Base-by-base conservation (phyloP, 1,139 yeast genomes). In the Blastobotrys ciferrii region DNA sequence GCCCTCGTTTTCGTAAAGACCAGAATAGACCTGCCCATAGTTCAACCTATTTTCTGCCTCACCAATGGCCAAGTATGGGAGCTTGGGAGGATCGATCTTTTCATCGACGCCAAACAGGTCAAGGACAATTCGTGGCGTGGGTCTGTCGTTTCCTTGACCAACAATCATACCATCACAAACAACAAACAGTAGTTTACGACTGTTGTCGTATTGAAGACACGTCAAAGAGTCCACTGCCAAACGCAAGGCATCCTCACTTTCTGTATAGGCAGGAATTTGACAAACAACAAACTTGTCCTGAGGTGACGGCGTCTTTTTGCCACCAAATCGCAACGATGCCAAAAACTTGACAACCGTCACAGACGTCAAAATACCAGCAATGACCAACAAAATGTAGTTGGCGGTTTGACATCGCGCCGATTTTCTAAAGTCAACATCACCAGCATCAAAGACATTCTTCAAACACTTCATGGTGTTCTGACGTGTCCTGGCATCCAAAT, bases 201-300 rank as follows among this genome's bases (percentile, higher is more conserved):
- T 57, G 53, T 71, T 68, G 40, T 70, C 72, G 49, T 70, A 70
- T 38, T 67, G 60, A 53, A 69, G 51, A 28, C 60, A 56, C 2
- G 75, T 68, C 32, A 70, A 53, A 2, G 75, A 71, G 49, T 70
- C 75, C 41, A 70, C 63, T 1, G 74, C 74, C 18, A 68, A 60
- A 11, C 74, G 64, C 44, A 70, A 57, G 13, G 71, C 72, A 19
- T 63, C 68, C 49, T 71, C 75, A 45, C 64, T 65, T 49, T 70
- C 74, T 6, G 74, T 70, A 52, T 70, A 70, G 9, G 69, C 71
- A 2, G 74, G 74, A 33, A 71, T 67, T 50, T 71, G 75, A 52
- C 74, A 69, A 12, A 70, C 62, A 19, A 70, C 71, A 53, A 67
- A 71, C 52, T 66, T 64, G 53, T 68, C 71, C 47, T 70, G 71